Evolutionary conservation across 1,284 basidiomycete genomes (phyloP), one percentile per base, ranked within the genome.

Genomic region (Ceratobasidium sp.): DNA sequence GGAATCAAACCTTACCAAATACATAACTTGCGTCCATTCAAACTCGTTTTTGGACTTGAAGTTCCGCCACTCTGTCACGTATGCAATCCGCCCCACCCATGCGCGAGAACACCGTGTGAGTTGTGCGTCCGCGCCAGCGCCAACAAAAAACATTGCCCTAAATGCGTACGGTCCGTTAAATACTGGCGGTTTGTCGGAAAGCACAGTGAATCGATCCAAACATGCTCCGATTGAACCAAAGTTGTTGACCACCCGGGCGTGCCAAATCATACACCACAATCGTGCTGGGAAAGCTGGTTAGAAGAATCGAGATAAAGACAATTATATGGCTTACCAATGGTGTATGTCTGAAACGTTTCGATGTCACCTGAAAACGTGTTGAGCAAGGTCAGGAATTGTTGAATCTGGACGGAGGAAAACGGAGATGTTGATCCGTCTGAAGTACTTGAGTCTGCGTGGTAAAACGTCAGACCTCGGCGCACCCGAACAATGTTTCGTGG

Each of bases 231-330:
- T 37, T 8, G 56, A 32, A 1, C 68, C 68, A n/a, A 37, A 70
- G 56, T 61, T 70, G 40, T 70, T 70, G 6, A 70, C 56, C 17
- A 59, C 51, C 15, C 70, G 70, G 0, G 70, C 59, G 32, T 73
- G 57, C 70, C 70, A 73, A 25, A 73, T 73, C 70, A 73, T 73
- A 52, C 32, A 49, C 70, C 70, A 73, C 22, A 73, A n/a, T 5
- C 70, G 70, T 1, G 70, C 69, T 71, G 15, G 8, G 17, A 8
- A 0, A 17, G 19, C 7, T 32, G 6, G 37, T 62, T 17, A 62
- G 59, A 43, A 4, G 19, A n/a, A 22, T 13, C 19, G 5, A 8
- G 19, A 22, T 40, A n/a, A 6, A 19, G 19, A 8, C 6, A 32
- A 13, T 13, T 32, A 29, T 29, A 22, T 9, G 5, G 17, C 56